Evolutionary conservation across 163 green algal genomes (phyloP), one percentile per base, ranked within the genome.

Genomic region (Volvox carteri): DNA sequence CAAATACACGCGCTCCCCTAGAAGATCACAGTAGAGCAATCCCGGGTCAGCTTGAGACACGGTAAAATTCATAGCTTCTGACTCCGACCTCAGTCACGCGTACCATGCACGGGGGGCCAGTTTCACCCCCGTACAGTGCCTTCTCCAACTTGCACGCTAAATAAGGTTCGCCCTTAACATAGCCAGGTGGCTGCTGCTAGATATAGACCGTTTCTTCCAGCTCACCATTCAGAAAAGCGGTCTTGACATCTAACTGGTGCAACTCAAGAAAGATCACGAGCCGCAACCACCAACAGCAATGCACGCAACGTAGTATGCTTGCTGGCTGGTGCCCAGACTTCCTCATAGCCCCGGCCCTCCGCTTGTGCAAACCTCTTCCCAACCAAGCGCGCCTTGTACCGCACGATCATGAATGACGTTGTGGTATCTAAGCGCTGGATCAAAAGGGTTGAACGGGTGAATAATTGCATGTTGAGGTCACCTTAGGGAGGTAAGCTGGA

Each of bases 221-320:
- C 25, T 90, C 68, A 1, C 90, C 90, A 18, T 95, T 91, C 16
- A 95, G 86, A 70, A 95, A 95, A 2, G 93, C 93, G 30, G 91
- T 94, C 52, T 93, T 93, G 78, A n/a, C n/a, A n/a, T n/a, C n/a
- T n/a, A n/a, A n/a, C n/a, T n/a, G n/a, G n/a, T n/a, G n/a, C n/a
- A n/a, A 95, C 90, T 62, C 94, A 91, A 7, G 94, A 28, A 60
- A 92, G 25, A 72, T 90, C 78, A 0, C 89, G 2, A 1, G 0
- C 41, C 21, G 86, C 89, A 30, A 79, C 91, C 28, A 21, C n/a
- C n/a, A 74, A n/a, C 12, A 74, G 85, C 30, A 94, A 46, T 1
- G 74, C 16, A n/a, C 88, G 46, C 39, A 94, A 12, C 21, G 91
- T 92, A 5, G 73, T 14, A 58, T 58, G 14, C 11, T 86, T 91